Evolutionary conservation across 163 green algal genomes (phyloP), one percentile per base, ranked within the genome.

Genomic region (Chloroidium sp.): DNA sequence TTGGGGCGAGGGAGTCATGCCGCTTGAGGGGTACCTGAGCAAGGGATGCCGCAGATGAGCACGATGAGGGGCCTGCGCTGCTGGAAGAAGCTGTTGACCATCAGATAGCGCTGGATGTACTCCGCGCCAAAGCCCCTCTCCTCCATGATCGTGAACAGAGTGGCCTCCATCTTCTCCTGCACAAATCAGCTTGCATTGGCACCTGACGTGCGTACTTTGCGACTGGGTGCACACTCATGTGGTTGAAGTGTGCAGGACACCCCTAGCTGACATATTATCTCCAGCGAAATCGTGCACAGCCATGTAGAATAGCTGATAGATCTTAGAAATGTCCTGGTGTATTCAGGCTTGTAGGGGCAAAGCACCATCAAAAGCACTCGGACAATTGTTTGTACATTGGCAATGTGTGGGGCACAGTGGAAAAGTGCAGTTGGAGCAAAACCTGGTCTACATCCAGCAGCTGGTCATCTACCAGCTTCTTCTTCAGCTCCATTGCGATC

Each of bases 401-500:
- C 36, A 36, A 36, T 36, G 36, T 36, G 36, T 36, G 36, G 36
- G 36, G 36, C 36, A 36, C 36, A 36, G 36, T 36, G 36, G 36
- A 36, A 36, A 36, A 36, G 36, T 36, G 36, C 36, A 36, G 36
- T 36, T 36, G 36, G 36, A 36, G 36, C 36, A 36, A 36, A 3
- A 90, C 92, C 90, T 97, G 93, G n/a, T 86, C 89, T 36, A 98
- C 87, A 79, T 95, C 92, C 61, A 95, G 84, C n/a, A 87, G 75
- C 61, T 90, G 85, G n/a, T 90, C 82, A 84, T 98, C 95, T n/a
- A 98, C 95, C 61, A 98, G 78, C 2, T 93, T 88, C 82, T 98
- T 98, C 86, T 98, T 98, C n/a, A 97, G 80, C 75, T 97, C 93
- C 79, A 98, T 80, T 0, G 95, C 90, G 10, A 98, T 94, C 78